phyloP scores from a whole-genome alignment of 176 grass and related monocot genomes.

The Phoenix roebelenii region DNA sequence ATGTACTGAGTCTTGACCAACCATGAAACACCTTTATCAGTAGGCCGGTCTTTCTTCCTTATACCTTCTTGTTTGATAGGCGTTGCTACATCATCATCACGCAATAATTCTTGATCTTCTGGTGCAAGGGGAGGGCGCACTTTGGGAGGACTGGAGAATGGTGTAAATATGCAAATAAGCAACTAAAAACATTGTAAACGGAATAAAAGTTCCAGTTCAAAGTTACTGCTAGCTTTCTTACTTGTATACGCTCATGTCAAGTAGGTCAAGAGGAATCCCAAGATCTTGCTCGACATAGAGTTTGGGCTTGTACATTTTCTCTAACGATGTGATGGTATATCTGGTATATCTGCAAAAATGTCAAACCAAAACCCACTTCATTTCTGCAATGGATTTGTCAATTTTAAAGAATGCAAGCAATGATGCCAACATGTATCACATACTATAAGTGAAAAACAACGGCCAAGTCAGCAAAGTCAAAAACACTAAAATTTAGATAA shows the following conservation, averaged over 20 bases:
- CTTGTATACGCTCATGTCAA: conserved; percentile 94
- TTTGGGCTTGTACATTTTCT: conserved; percentile 86
- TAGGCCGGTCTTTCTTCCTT: conserved; percentile 88
- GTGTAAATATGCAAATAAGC: not conserved
- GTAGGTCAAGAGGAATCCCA: conserved; percentile 92
- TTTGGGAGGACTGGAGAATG: conserved; percentile 43
- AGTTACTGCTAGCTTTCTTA: conserved; percentile 31
- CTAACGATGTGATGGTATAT: conserved; percentile 90
- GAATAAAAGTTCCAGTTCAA: conserved; percentile 1
- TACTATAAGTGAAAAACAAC: too few relatives aligned
- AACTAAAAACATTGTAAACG: conserved; percentile 4
- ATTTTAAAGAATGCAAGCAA: too few relatives aligned
- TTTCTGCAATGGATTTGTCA: too few relatives aligned
- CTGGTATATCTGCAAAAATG: conserved; percentile 59
- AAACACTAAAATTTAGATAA: too few relatives aligned
- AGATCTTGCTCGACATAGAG: conserved; percentile 83
- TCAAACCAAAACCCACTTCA: too few relatives aligned
- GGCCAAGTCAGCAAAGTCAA: too few relatives aligned
- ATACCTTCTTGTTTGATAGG: conserved; percentile 89
- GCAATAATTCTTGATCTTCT: conserved; percentile 86
- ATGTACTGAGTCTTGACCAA: conserved; percentile 99
- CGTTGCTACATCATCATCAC: conserved; percentile 77
- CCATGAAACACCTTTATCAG: conserved; percentile 96
- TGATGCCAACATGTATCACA: too few relatives aligned
- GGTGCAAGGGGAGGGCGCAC: conserved; percentile 34